These are phyloP conservation scores for Purshia tridentata DNA, from an alignment of 306 rosid species.

Conservation along the genomic window DNA sequence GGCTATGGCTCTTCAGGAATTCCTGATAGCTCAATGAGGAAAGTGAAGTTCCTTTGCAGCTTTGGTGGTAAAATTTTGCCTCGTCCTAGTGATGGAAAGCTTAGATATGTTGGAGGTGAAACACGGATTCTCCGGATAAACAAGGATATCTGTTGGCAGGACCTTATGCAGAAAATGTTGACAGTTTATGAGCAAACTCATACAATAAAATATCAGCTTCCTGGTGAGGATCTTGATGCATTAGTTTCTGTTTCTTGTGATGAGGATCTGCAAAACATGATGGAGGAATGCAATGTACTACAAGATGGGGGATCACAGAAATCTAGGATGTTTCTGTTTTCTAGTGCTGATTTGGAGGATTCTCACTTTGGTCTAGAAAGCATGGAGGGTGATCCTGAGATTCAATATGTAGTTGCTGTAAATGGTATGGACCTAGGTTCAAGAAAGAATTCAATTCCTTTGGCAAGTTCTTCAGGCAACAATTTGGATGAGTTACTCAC, in stretches of 20 bases:
- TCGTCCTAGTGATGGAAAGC: constrained; percentile 82
- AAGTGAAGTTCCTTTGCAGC: constrained; percentile 79
- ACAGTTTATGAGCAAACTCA: constrained; percentile 51
- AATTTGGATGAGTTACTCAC: constrained; percentile 59
- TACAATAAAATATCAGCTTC: constrained; percentile 82
- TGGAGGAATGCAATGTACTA: constrained; percentile 70
- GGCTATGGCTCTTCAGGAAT: constrained; percentile 51
- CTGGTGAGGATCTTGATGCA: constrained; percentile 95
- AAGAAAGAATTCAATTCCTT: constrained; percentile 55
- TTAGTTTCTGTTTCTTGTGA: constrained; percentile 81
- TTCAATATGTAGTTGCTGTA: constrained; percentile 76
- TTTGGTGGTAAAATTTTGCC: constrained; percentile 80
- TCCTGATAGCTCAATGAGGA: constrained; percentile 51
- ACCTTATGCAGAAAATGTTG: constrained; percentile 62
- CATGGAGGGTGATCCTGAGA: constrained; percentile 68
- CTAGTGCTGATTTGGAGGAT: constrained; percentile 68
- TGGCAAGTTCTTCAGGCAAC: constrained; percentile 48
- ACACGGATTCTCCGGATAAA: constrained; percentile 67
- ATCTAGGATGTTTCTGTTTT: constrained; percentile 74
- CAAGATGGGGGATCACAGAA: constrained; percentile 56
- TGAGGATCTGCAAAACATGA: constrained; percentile 87
- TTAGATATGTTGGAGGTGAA: constrained; percentile 90
- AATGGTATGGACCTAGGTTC: constrained; percentile 71
- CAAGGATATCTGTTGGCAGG: constrained; percentile 63
- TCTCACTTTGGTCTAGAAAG: constrained; percentile 54